Evolutionary conservation across 2,329 filamentous ascomycete genomes (phyloP).

Genomic region (Penicillium sp.): DNA sequence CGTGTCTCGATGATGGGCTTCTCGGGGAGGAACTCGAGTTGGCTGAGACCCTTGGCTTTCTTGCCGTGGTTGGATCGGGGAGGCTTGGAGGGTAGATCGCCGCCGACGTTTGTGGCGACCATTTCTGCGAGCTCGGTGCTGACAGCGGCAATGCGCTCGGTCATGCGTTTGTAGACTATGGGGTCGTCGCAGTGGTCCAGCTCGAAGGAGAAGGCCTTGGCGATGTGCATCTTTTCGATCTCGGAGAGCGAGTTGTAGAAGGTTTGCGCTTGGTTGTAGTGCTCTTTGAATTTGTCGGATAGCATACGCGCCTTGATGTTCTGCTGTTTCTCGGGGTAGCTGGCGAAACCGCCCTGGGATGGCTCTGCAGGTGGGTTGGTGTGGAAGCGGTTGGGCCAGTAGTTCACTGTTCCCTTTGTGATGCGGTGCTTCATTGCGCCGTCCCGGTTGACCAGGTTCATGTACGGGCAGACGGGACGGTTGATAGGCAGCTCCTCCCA

Average conservation of each 20-base stretch:
- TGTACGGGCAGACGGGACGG: slow-evolving; percentile 70
- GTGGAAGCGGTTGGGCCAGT: slow-evolving; percentile 74
- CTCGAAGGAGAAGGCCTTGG: slow-evolving; percentile 42
- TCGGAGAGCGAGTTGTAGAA: slow-evolving; percentile 41
- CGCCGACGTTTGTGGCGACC: slow-evolving; percentile 74
- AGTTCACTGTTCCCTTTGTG: slow-evolving; percentile 71
- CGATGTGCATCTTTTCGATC: slow-evolving; percentile 38
- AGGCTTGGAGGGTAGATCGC: slow-evolving; percentile 56
- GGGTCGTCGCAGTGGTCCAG: slow-evolving; percentile 67
- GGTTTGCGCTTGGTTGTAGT: slow-evolving; percentile 40
- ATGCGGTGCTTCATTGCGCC: slow-evolving; percentile 73
- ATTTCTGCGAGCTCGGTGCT: slow-evolving; percentile 68
- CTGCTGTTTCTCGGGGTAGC: slow-evolving; percentile 64
- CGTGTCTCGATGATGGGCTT: slow-evolving; percentile 69
- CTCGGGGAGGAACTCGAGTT: slow-evolving; percentile 65
- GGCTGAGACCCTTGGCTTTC: slow-evolving; percentile 62
- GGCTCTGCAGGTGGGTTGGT: slow-evolving; percentile 62
- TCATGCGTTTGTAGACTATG: slow-evolving; percentile 73
- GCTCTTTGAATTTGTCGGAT: slow-evolving; percentile 48
- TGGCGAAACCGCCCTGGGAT: slow-evolving; percentile 67
- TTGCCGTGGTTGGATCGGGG: slow-evolving; percentile 65
- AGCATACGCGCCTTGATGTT: slow-evolving; percentile 67
- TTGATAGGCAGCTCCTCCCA: slow-evolving; percentile 79
- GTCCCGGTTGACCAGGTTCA: slow-evolving; percentile 76
- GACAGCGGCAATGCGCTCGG: slow-evolving; percentile 68